Conservation (phyloP, 2,329 filamentous ascomycete genomes). For the Exophiala phaeomuriformis region DNA sequence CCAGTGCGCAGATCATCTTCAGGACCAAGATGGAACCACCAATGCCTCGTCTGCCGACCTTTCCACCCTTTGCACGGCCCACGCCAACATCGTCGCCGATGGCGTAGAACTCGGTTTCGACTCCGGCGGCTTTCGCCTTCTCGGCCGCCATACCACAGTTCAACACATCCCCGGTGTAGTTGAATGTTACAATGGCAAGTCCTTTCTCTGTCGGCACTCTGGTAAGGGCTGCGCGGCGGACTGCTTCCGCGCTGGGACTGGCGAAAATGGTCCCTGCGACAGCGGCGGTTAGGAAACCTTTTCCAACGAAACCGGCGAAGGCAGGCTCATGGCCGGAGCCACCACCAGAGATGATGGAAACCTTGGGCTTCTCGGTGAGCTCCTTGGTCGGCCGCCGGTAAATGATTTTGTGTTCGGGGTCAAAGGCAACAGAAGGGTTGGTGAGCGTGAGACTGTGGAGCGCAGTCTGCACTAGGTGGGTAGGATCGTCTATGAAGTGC, state of each 20-base stretch:
- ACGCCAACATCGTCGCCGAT: constrained; percentile 91
- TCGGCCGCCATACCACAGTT: constrained; percentile 93
- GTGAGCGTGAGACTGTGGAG: constrained; percentile 70
- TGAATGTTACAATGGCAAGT: constrained; percentile 67
- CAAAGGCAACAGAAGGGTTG: constrained; percentile 76
- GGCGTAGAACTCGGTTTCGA: constrained; percentile 78
- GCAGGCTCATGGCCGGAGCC: constrained; percentile 86
- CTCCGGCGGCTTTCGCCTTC: constrained; percentile 73
- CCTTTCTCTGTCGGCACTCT: constrained; percentile 65
- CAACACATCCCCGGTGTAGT: constrained; percentile 82
- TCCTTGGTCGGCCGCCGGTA: constrained; percentile 57
- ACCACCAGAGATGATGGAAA: constrained; percentile 80
- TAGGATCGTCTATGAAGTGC: constrained; percentile 30
- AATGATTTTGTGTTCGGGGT: constrained; percentile 72
- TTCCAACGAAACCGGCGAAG: constrained; percentile 77
- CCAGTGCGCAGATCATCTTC: constrained; percentile 80
- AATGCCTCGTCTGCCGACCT: constrained; percentile 84
- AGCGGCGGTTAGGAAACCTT: constrained; percentile 69
- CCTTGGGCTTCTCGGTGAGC: constrained; percentile 49
- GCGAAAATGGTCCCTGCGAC: constrained; percentile 86
- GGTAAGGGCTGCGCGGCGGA: constrained; percentile 65
- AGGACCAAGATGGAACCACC: constrained; percentile 86
- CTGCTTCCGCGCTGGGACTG: constrained; percentile 72
- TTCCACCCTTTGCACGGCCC: constrained; percentile 71
- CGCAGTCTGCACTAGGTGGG: constrained; percentile 67